Evolutionary conservation across 768 basidiomycete genomes (phyloP).

Genomic region (Pleurotus citrinopileatus): DNA sequence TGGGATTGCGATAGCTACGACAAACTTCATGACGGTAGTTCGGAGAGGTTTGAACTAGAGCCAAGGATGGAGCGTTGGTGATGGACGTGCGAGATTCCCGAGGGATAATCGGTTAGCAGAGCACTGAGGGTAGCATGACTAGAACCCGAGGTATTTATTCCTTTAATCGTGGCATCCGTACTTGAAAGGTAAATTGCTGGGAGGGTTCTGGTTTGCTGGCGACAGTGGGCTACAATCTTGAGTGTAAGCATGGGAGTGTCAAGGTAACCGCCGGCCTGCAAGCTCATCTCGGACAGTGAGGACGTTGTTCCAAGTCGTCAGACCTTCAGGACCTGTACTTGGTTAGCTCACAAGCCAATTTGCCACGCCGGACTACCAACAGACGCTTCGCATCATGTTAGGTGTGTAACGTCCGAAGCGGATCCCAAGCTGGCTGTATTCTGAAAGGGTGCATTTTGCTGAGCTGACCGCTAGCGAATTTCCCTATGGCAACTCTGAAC

Average conservation of each 20-base stretch:
- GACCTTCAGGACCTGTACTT: no score
- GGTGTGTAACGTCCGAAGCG: no score
- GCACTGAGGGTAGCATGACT: background rate
- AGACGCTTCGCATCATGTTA: no score
- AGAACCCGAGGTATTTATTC: background rate
- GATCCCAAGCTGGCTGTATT: no score
- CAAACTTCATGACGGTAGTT: background rate
- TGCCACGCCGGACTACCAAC: no score
- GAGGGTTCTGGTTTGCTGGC: background rate
- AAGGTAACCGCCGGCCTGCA: background rate
- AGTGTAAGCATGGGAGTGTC: background rate
- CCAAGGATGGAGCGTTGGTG: background rate
- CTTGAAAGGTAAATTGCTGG: no score
- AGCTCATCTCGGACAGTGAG: background rate
- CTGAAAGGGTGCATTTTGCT: no score
- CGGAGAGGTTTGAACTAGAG: background rate
- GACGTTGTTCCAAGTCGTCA: background rate
- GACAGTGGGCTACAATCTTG: background rate
- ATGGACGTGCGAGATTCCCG: background rate
- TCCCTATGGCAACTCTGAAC: no score
- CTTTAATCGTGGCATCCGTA: background rate
- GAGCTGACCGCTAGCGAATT: background rate
- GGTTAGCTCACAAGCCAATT: no score
- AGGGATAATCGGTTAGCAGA: background rate
- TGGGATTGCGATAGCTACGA: background rate